A percentile compares a stretch with the other conserved stretches of the same genome.
Evolutionary conservation across 257 asterid genomes (phyloP).

Genomic region (Cruciata laevipes): DNA sequence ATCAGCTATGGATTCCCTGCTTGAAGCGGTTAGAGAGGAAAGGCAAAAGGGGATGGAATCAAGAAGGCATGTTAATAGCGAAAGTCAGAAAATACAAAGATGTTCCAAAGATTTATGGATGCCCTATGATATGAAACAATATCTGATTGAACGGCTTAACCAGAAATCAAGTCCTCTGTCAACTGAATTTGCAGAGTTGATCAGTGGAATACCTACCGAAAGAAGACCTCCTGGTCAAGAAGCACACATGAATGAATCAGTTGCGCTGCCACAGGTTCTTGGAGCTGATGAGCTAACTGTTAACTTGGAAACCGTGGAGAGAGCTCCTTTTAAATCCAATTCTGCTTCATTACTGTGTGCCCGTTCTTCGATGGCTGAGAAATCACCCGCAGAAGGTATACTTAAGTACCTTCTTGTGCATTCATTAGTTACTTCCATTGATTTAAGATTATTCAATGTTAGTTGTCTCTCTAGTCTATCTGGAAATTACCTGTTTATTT

Average conservation of each 20-base stretch:
- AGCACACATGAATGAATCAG: slow-evolving; percentile 38
- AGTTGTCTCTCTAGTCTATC: no score
- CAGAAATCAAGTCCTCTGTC: slow-evolving; percentile 62
- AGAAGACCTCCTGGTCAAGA: slow-evolving; percentile 54
- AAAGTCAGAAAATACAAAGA: no score
- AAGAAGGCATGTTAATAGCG: no score
- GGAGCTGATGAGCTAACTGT: slow-evolving; percentile 30
- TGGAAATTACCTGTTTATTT: no score
- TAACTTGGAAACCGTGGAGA: slow-evolving; percentile 38
- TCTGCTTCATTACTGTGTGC: slow-evolving; percentile 39
- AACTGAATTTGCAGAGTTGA: slow-evolving; percentile 40
- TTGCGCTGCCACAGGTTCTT: slow-evolving; percentile 43
- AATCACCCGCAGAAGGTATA: no score
- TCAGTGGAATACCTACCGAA: slow-evolving; percentile 41
- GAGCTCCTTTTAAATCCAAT: slow-evolving; percentile 42
- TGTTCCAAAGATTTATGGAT: no score
- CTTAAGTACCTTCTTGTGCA: no score
- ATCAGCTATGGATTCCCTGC: no score
- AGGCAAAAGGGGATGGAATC: no score
- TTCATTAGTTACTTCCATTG: no score
- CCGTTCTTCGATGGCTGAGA: slow-evolving; percentile 32
- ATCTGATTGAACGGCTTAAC: slow-evolving; percentile 85
- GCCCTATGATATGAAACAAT: slow-evolving; percentile 80
- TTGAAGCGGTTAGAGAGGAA: no score
- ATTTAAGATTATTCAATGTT: no score